These are phyloP conservation scores for Solanum chacoense DNA, from an alignment of 305 asterid genomes.

Conservation along the genomic window DNA sequence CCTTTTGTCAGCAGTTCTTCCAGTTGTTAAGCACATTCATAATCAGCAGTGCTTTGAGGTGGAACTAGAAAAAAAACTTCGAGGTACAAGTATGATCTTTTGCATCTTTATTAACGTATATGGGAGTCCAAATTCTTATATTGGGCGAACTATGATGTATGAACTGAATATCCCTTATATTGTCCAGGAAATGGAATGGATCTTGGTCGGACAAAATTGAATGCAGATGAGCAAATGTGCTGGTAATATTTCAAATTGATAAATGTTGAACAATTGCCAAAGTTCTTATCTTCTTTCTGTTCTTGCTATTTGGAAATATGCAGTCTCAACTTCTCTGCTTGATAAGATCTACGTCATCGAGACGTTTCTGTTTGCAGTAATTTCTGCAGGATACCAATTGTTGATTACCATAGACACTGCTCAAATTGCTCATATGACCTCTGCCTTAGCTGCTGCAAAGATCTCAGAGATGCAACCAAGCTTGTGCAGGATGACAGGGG, in stretches of 20 bases:
- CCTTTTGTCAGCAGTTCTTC: conserved; percentile 86
- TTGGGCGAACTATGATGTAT: neutral
- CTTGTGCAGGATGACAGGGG: conserved; percentile 26
- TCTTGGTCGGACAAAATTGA: conserved; percentile 76
- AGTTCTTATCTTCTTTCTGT: neutral
- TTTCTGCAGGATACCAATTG: conserved; percentile 88
- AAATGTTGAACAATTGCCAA: neutral
- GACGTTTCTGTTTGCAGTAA: conserved; percentile 37
- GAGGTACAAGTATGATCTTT: conserved; percentile 40
- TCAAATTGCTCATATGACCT: conserved; percentile 84
- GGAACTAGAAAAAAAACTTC: conserved; percentile 72
- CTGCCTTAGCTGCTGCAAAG: conserved; percentile 96
- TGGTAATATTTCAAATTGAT: conserved; percentile 37
- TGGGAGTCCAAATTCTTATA: neutral
- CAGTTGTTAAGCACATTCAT: conserved; percentile 74
- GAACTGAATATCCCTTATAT: conserved; percentile 6
- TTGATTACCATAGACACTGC: conserved; percentile 95
- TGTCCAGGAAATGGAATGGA: conserved; percentile 74
- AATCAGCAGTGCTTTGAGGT: conserved; percentile 76
- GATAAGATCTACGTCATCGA: neutral
- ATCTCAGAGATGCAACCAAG: conserved; percentile 56
- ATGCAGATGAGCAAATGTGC: conserved; percentile 99
- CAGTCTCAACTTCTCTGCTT: neutral
- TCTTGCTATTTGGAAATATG: neutral
- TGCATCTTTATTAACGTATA: neutral